Evolutionary conservation across 495 filamentous ascomycete genomes (phyloP).

Genomic region (Stereocaulon alpinum): DNA sequence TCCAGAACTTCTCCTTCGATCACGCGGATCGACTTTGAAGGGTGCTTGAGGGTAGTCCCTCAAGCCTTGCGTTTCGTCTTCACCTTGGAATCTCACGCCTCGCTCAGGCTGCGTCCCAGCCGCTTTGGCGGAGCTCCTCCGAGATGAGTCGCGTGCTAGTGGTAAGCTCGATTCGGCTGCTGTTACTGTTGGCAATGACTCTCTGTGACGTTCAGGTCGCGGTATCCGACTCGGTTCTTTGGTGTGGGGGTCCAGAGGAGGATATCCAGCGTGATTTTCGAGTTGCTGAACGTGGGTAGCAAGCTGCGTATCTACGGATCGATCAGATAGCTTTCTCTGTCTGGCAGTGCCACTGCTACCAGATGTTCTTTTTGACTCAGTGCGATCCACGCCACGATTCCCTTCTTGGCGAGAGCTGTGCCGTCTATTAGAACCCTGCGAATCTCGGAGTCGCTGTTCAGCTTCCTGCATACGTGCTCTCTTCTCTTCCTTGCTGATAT

Average conservation of each 20-base stretch:
- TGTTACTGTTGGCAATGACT: neutral
- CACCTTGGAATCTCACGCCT: conserved; percentile 17
- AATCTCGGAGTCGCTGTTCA: conserved; percentile 49
- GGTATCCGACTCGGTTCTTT: neutral
- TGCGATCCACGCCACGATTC: neutral
- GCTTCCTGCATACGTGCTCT: conserved; percentile 70
- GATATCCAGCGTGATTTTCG: neutral
- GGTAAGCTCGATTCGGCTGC: neutral
- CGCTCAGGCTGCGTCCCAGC: conserved; percentile 5
- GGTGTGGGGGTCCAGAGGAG: neutral
- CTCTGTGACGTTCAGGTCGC: neutral
- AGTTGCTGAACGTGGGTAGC: neutral
- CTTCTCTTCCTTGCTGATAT: conserved; percentile 88
- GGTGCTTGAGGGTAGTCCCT: neutral
- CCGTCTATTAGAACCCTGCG: conserved; percentile 25
- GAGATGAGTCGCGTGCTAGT: neutral
- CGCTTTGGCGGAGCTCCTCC: neutral
- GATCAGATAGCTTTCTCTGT: neutral
- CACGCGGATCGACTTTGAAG: neutral
- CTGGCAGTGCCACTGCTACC: neutral
- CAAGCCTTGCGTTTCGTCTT: conserved; percentile 4
- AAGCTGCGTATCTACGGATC: neutral
- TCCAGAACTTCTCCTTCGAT: conserved; percentile 3
- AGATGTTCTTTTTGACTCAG: conserved; percentile 6
- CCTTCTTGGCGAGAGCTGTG: neutral